Evolutionary conservation across 805 yeast genomes (phyloP).

Genomic region (Ogataea angusta): DNA sequence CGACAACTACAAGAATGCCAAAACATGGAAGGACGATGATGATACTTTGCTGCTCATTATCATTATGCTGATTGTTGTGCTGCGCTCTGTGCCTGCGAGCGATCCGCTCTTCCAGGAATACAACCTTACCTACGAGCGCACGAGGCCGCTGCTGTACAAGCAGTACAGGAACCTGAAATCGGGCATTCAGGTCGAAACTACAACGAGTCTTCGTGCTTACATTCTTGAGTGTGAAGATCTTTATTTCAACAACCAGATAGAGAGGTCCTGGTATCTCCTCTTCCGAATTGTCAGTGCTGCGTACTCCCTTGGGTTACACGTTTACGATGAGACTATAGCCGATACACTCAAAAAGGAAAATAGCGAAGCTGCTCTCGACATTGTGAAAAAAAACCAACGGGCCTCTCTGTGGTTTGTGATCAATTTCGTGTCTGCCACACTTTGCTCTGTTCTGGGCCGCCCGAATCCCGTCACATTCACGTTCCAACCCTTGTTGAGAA

Average conservation of each 20-base stretch:
- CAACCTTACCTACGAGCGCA: constrained; percentile 22
- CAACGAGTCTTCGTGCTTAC: constrained; percentile 46
- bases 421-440: constrained; percentile 44
- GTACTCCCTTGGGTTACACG: constrained; percentile 51
- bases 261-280: constrained; percentile 50
- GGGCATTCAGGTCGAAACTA: constrained; percentile 45
- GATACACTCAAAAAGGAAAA: constrained; percentile 29
- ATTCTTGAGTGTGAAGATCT: constrained; percentile 50
- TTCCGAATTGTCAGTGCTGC: constrained; percentile 49
- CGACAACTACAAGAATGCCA: constrained; percentile 32
- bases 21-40: constrained; percentile 47
- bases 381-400: constrained; percentile 34
- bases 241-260: constrained; percentile 46
- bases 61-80: constrained; percentile 42
- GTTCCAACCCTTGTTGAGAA: constrained; percentile 32
- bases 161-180: constrained; percentile 45
- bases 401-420: constrained; percentile 50
- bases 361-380: constrained; percentile 29
- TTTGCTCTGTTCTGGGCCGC: constrained; percentile 50
- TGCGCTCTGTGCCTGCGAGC: constrained; percentile 32
- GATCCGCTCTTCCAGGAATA: constrained; percentile 26
- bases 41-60: constrained; percentile 42
- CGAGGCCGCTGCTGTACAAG: constrained; percentile 33
- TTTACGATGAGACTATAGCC: constrained; percentile 34
- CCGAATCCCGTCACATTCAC: constrained; percentile 51